Conservation (phyloP, 106 monocot genomes). For the Dendrobium catenatum region DNA sequence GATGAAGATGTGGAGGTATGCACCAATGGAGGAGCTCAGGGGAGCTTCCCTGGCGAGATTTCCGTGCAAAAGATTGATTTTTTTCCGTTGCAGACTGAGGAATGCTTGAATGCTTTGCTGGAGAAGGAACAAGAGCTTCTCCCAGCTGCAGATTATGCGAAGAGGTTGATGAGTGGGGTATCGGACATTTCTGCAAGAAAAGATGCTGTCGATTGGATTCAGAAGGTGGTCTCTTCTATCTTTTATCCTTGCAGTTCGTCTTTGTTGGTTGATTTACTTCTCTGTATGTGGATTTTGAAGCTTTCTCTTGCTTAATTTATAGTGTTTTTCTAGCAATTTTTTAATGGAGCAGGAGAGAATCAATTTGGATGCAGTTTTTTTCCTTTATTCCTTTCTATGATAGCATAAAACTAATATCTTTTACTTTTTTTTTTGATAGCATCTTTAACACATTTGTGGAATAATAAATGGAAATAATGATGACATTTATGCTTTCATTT, state of each 20-base stretch:
- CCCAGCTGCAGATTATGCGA: constrained; percentile 35
- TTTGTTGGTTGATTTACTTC: neutral
- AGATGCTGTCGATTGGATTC: constrained; percentile 84
- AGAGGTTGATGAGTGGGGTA: constrained; percentile 37
- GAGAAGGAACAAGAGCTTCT: constrained; percentile 43
- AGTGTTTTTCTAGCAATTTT: too few species aligned
- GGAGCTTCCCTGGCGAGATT: neutral
- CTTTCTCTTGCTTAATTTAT: neutral
- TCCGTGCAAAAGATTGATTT: constrained; percentile 16
- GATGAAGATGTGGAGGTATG: constrained; percentile 39
- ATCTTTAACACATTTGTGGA: too few species aligned
- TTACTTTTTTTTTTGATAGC: neutral
- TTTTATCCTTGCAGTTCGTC: neutral
- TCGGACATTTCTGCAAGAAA: constrained; percentile 45
- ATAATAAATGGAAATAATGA: neutral
- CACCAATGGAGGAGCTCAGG: neutral
- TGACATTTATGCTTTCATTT: neutral
- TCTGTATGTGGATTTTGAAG: neutral
- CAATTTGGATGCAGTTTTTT: neutral
- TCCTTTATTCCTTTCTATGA: neutral
- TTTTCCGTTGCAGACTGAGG: constrained; percentile 44
- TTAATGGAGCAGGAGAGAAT: neutral
- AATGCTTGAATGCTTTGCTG: constrained; percentile 42
- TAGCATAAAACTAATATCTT: neutral
- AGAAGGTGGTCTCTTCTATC: constrained; percentile 30